A percentile compares a stretch with the other conserved stretches of the same genome.
Evolutionary conservation across 2,329 filamentous ascomycete genomes (phyloP).

Genomic region (Aureobasidium sp.): DNA sequence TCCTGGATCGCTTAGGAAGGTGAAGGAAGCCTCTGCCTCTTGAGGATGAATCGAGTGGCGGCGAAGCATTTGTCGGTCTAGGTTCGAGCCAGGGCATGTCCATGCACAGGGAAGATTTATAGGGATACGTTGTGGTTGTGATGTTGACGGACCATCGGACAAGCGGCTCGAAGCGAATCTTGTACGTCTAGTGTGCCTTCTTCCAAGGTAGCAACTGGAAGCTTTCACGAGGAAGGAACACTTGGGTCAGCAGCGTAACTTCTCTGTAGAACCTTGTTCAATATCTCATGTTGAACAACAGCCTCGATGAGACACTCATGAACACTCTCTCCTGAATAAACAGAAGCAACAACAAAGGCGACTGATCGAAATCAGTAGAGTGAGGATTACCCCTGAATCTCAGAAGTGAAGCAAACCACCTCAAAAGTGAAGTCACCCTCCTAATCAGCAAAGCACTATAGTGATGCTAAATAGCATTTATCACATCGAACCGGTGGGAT

Average conservation of each 20-base stretch:
- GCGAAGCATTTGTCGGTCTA: not conserved
- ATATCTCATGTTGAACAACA: no score
- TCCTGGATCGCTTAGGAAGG: slow-evolving; percentile 1
- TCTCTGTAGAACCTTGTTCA: no score
- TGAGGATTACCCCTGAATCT: no score
- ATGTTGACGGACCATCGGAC: not conserved
- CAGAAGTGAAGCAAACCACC: no score
- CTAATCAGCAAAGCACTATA: not conserved
- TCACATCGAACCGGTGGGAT: not conserved
- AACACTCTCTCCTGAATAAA: no score
- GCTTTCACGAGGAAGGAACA: no score
- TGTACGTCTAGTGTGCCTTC: not conserved
- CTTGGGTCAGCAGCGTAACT: no score
- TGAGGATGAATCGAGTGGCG: slow-evolving; percentile 1
- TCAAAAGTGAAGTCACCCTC: not conserved
- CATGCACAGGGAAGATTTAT: not conserved
- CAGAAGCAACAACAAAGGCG: no score
- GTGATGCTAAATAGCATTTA: not conserved
- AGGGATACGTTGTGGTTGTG: not conserved
- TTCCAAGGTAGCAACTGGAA: no score
- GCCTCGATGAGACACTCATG: no score
- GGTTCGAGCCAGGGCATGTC: not conserved
- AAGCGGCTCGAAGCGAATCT: not conserved
- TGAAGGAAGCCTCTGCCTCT: not conserved
- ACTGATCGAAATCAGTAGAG: no score